phyloP scores from a whole-genome alignment of 495 filamentous ascomycete species.

The Annulohypoxylon stygium region DNA sequence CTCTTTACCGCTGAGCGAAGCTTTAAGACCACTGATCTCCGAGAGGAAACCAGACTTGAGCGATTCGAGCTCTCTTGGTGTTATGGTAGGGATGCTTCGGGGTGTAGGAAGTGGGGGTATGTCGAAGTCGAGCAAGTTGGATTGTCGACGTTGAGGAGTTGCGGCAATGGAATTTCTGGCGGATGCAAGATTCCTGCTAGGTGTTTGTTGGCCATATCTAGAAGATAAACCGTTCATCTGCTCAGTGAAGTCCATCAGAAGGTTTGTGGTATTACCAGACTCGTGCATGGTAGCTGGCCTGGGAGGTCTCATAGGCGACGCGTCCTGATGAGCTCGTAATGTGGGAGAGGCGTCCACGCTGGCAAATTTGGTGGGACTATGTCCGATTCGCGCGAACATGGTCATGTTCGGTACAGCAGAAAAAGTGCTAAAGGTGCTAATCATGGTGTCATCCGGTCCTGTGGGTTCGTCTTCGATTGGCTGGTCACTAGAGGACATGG shows the following conservation, averaged over 20 bases:
- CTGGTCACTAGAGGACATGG: slow-evolving; percentile 37
- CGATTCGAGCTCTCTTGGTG: slow-evolving; percentile 90
- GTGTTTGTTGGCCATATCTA: slow-evolving; percentile 58
- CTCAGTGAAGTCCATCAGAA: slow-evolving; percentile 88
- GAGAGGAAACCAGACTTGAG: slow-evolving; percentile 90
- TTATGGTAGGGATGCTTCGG: slow-evolving; percentile 89
- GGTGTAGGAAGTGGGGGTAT: slow-evolving; percentile 91
- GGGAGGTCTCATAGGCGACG: slow-evolving; percentile 72
- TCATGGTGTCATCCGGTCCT: slow-evolving; percentile 75
- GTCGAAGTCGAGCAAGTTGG: slow-evolving; percentile 90
- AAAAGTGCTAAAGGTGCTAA: slow-evolving; percentile 81
- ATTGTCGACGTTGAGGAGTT: slow-evolving; percentile 57
- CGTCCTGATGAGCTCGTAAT: slow-evolving; percentile 29
- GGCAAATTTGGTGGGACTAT: slow-evolving; percentile 63
- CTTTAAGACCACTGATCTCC: slow-evolving; percentile 89
- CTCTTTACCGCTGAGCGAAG: slow-evolving; percentile 89
- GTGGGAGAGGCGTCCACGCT: slow-evolving; percentile 50
- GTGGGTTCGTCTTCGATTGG: slow-evolving; percentile 52
- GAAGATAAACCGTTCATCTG: slow-evolving; percentile 68
- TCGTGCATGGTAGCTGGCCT: slow-evolving; percentile 47
- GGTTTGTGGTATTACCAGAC: slow-evolving; percentile 73
- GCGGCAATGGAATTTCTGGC: slow-evolving; percentile 39
- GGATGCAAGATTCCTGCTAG: slow-evolving; percentile 31
- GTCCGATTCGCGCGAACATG: slow-evolving; percentile 78
- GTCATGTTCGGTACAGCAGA: slow-evolving; percentile 91